Conservation (phyloP, 331 rosid species). For the Cydonia oblonga region DNA sequence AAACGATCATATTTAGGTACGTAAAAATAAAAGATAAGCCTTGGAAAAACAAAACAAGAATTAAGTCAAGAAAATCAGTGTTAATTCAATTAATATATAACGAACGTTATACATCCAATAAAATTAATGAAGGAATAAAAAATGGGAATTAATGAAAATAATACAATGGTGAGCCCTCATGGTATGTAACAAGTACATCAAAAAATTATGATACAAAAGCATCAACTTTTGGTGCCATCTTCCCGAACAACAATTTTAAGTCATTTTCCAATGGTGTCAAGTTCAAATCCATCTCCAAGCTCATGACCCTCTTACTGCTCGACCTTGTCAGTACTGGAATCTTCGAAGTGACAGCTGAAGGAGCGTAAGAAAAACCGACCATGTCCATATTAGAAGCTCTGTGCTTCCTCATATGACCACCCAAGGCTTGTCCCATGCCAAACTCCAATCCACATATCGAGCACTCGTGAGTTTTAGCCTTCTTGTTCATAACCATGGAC, state of each 20-base stretch:
- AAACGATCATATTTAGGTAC: background rate
- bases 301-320: constrained; percentile 29
- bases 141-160: background rate
- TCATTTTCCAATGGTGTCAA: constrained; percentile 82
- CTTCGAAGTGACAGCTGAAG: background rate
- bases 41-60: background rate
- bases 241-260: constrained; percentile 57
- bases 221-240: constrained; percentile 37
- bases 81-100: background rate
- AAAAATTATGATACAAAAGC: constrained; percentile 6
- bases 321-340: constrained; percentile 43
- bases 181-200: background rate
- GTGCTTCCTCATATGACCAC: constrained; percentile 82
- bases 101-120: too few relatives aligned
- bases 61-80: background rate
- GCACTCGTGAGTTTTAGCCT: constrained; percentile 46
- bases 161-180: background rate
- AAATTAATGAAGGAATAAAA: background rate
- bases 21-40: background rate
- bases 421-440: constrained; percentile 67
- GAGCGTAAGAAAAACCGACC: background rate
- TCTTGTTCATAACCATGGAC: background rate
- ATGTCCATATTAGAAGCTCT: constrained; percentile 12
- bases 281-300: constrained; percentile 74
- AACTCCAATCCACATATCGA: constrained; percentile 51